Evolutionary conservation across 257 asterid genomes (phyloP).

Genomic region (Solanum lignicaule): DNA sequence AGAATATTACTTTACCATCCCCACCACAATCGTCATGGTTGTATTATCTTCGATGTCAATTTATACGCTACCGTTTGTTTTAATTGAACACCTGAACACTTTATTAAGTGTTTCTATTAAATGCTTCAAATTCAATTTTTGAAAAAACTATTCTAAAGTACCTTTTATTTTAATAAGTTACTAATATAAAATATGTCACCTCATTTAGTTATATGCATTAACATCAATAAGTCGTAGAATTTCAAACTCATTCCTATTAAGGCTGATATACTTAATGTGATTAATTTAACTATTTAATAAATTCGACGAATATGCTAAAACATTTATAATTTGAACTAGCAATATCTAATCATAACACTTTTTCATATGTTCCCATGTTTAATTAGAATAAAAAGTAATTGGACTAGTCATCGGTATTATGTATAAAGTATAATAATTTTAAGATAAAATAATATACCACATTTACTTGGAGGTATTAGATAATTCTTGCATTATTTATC

Average conservation of each 20-base stretch:
- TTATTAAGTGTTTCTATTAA: not conserved
- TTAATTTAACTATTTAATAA: not conserved
- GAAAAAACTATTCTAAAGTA: too few species aligned
- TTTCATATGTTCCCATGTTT: too few species aligned
- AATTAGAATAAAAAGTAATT: too few species aligned
- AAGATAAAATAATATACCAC: too few species aligned
- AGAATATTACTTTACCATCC: not conserved
- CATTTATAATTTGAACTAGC: not conserved
- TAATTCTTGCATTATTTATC: too few species aligned
- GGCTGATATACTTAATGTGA: not conserved
- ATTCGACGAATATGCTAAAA: not conserved
- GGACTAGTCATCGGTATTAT: too few species aligned
- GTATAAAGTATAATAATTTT: too few species aligned
- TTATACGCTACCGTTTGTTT: not conserved
- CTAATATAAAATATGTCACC: not conserved
- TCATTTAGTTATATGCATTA: not conserved
- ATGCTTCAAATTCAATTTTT: not conserved
- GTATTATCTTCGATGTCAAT: not conserved
- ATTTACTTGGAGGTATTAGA: rapidly evolving
- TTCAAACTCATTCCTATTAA: not conserved
- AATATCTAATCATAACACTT: not conserved
- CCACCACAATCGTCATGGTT: not conserved
- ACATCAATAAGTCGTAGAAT: not conserved
- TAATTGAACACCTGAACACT: not conserved
- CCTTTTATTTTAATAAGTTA: not conserved